These are phyloP conservation scores for Saccharomyces pastorianus DNA, from an alignment of 1,139 yeast genomes.

Conservation along the genomic window DNA sequence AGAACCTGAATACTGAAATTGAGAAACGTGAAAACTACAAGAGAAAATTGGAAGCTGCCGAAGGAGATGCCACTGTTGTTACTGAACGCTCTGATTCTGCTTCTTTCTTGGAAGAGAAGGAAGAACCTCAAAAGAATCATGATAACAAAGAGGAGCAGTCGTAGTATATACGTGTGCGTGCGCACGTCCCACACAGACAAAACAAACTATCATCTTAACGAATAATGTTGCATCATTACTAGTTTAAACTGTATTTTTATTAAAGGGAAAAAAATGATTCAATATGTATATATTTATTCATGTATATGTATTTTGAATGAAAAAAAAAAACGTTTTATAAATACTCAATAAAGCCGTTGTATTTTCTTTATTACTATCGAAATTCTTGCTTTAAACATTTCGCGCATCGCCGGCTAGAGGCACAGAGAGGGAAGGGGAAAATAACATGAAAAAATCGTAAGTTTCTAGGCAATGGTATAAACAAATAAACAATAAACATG, in stretches of 20 bases:
- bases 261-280: background rate
- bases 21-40: slow-evolving; percentile 43
- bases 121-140: background rate
- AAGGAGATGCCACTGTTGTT: background rate
- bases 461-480: background rate
- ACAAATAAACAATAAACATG: background rate
- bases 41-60: background rate
- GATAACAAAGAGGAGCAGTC: background rate
- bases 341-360: background rate
- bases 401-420: background rate
- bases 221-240: slow-evolving; percentile 1
- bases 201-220: background rate
- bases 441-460: background rate
- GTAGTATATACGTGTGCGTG: background rate
- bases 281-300: background rate
- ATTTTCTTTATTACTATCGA: background rate
- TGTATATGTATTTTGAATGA: background rate
- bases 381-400: background rate
- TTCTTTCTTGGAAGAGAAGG: background rate
- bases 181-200: background rate
- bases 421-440: background rate
- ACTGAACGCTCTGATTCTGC: background rate
- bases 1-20: slow-evolving; percentile 70
- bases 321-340: background rate
- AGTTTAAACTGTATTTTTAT: background rate